A percentile compares a stretch with the other conserved stretches of the same genome.
Conservation (phyloP, 495 filamentous ascomycete species). For the Astrothelium macrocarpum region DNA sequence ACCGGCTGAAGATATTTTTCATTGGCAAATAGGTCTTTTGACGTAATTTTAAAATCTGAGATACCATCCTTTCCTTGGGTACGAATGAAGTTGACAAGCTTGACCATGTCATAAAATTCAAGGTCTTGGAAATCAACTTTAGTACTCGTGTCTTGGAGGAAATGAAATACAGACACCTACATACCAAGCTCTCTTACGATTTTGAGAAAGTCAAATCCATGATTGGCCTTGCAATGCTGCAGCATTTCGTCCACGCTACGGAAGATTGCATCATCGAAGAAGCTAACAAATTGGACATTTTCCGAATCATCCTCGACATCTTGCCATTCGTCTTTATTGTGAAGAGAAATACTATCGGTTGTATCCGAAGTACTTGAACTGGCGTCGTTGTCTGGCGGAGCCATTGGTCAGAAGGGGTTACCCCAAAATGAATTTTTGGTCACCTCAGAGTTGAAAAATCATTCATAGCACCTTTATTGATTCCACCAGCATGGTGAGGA, state of each 20-base stretch:
- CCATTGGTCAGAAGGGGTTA: too few relatives aligned
- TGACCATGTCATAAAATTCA: slow-evolving; percentile 75
- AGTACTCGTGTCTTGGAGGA: background rate
- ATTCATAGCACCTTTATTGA: too few relatives aligned
- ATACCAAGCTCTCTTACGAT: slow-evolving; percentile 53
- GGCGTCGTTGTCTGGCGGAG: background rate
- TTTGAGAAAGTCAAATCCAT: slow-evolving; percentile 64
- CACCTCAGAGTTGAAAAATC: too few relatives aligned
- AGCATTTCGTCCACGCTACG: slow-evolving; percentile 57
- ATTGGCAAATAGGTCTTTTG: slow-evolving; percentile 51
- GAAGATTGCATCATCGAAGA: slow-evolving; percentile 62
- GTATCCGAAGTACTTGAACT: slow-evolving; percentile 31
- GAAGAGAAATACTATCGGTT: slow-evolving; percentile 40
- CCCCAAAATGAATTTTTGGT: too few relatives aligned
- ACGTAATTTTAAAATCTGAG: slow-evolving; percentile 44
- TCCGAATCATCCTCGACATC: slow-evolving; percentile 66
- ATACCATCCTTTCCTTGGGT: slow-evolving; percentile 44
- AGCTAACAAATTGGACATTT: slow-evolving; percentile 44
- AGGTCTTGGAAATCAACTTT: slow-evolving; percentile 38
- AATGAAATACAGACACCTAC: slow-evolving; percentile 23
- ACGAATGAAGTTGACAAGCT: slow-evolving; percentile 76
- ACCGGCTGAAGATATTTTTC: slow-evolving; percentile 74
- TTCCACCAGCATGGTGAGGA: too few relatives aligned
- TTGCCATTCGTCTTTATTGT: slow-evolving; percentile 64
- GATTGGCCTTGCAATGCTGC: slow-evolving; percentile 57